phyloP scores from a whole-genome alignment of 1,139 yeast genomes.

The Suhomyces bribrorum region DNA sequence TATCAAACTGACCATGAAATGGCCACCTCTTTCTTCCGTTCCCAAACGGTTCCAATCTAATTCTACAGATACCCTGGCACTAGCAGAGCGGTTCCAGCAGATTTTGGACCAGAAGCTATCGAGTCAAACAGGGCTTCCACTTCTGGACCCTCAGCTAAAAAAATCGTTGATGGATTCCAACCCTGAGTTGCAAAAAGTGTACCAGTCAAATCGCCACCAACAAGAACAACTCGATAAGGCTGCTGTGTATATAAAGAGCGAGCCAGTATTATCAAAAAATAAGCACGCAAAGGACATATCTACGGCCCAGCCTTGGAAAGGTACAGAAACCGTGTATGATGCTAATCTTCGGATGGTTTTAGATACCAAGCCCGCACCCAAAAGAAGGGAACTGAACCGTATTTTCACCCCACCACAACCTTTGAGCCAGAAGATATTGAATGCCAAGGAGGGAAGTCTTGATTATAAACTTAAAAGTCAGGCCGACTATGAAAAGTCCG shows the following conservation, averaged over 20 bases:
- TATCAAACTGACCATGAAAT: background rate
- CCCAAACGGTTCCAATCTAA: background rate
- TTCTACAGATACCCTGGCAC: conserved; percentile 15
- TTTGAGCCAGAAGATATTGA: conserved; percentile 43
- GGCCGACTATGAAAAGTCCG: conserved; percentile 30
- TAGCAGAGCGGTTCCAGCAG: conserved; percentile 23
- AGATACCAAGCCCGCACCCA: conserved; percentile 47
- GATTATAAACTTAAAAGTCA: conserved; percentile 54
- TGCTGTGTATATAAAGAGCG: conserved; percentile 20
- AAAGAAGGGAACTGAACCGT: conserved; percentile 11
- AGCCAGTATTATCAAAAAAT: conserved; percentile 35
- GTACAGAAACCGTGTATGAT: conserved; percentile 55
- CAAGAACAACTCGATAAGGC: conserved; percentile 11
- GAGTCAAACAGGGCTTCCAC: conserved; percentile 10
- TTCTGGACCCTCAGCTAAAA: conserved; percentile 9
- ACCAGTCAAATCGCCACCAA: conserved; percentile 3
- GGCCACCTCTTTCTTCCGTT: background rate
- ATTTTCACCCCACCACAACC: conserved; percentile 30
- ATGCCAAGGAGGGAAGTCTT: conserved; percentile 65
- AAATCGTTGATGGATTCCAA: conserved; percentile 8
- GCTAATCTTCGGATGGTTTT: conserved; percentile 61
- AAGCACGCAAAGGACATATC: conserved; percentile 60
- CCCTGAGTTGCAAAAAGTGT: conserved; percentile 14
- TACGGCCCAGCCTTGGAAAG: conserved; percentile 62
- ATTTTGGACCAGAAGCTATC: conserved; percentile 23